Percentiles rank a stretch among this genome's conserved stretches.
phyloP scores from a whole-genome alignment of 2,329 filamentous ascomycete genomes.

The Phaeosphaeria sp. region DNA sequence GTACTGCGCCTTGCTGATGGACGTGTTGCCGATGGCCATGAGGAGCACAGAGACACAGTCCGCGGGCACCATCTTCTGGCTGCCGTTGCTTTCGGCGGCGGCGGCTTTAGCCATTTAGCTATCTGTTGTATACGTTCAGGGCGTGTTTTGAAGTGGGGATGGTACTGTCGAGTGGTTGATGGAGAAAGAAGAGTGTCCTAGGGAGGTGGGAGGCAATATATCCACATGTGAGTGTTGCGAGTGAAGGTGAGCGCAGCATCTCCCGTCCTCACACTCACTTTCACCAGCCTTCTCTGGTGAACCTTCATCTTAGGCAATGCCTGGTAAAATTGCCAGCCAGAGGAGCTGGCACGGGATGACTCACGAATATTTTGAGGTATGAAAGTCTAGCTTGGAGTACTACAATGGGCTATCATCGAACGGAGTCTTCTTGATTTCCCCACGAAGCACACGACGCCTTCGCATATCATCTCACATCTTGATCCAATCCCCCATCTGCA shows the following conservation, averaged over 20 bases:
- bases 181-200: neutral
- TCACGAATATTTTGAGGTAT: too few relatives aligned
- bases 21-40: conserved; percentile 25
- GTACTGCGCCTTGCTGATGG: conserved; percentile 26
- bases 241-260: neutral
- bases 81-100: neutral
- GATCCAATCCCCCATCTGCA: conserved; percentile 40
- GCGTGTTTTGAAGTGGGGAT: too few relatives aligned
- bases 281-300: neutral
- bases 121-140: too few relatives aligned
- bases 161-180: too few relatives aligned
- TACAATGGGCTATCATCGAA: neutral
- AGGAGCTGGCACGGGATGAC: too few relatives aligned
- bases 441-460: neutral
- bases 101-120: conserved; percentile 28
- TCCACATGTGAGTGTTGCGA: neutral
- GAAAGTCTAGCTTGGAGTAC: too few relatives aligned
- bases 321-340: too few relatives aligned
- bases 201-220: neutral
- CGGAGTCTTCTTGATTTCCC: neutral
- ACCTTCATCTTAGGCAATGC: neutral
- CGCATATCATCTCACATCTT: conserved; percentile 4
- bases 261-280: neutral
- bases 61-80: conserved; percentile 25
- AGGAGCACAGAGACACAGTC: conserved; percentile 36